Conservation (phyloP, 768 basidiomycete genomes). For the Gymnopilus junonius region DNA sequence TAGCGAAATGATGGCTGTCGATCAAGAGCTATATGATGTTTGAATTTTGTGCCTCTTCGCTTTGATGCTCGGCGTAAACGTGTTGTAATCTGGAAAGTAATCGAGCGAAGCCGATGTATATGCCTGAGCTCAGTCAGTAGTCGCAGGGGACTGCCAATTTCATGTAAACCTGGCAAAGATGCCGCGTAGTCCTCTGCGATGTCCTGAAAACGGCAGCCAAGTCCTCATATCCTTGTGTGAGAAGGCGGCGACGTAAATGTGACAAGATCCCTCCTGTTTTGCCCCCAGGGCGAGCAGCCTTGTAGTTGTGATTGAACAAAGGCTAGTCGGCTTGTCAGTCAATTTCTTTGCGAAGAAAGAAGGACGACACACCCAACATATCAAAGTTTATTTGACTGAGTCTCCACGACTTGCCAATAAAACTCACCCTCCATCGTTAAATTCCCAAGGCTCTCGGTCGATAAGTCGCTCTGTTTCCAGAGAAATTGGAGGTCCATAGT, state of each 20-base stretch:
- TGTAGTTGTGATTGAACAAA: not conserved
- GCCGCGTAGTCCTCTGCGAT: not conserved
- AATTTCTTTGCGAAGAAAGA: not conserved
- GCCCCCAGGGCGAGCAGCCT: not conserved
- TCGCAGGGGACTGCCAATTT: not conserved
- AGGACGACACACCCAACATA: not conserved
- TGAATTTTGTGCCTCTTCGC: not conserved
- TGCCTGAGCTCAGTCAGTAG: not conserved
- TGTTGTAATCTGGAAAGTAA: not conserved
- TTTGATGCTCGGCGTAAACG: not conserved
- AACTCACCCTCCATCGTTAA: not conserved
- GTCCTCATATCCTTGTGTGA: not conserved
- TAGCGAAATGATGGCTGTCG: not conserved
- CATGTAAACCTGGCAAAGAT: not conserved
- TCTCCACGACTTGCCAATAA: not conserved
- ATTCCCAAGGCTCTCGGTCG: not conserved
- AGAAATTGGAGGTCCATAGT: not conserved
- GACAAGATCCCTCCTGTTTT: not conserved
- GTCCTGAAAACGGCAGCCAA: not conserved
- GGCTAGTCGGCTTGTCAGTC: not conserved
- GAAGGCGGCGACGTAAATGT: not conserved
- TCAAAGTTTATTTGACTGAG: not conserved
- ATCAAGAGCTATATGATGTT: not conserved
- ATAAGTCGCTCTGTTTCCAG: not conserved
- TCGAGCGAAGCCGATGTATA: not conserved